Evolutionary conservation across 257 asterid genomes (phyloP).

Genomic region (Solanum etuberosum): DNA sequence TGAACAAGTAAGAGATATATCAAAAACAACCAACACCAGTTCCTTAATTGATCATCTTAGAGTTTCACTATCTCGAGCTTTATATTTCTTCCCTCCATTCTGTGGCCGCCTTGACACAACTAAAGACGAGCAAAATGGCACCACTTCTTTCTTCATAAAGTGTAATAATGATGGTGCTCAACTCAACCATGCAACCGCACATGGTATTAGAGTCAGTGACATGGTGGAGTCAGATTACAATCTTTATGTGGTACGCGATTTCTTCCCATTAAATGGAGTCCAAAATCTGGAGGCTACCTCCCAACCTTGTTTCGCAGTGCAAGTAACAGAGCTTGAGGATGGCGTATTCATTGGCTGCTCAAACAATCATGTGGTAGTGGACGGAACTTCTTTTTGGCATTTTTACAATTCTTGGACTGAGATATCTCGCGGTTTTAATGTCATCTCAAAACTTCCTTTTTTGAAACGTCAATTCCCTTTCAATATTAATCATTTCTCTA

Average conservation of each 20-base stretch:
- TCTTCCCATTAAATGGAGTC: slow-evolving; percentile 19
- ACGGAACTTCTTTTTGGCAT: slow-evolving; percentile 37
- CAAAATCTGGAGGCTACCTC: slow-evolving; percentile 12
- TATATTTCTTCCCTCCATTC: slow-evolving; percentile 28
- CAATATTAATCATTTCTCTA: not conserved
- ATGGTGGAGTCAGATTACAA: slow-evolving; percentile 2
- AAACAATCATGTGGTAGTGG: slow-evolving; percentile 19
- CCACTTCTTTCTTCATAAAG: not conserved
- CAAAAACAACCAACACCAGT: not conserved
- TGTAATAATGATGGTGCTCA: slow-evolving; percentile 6
- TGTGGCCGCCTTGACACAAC: slow-evolving; percentile 15
- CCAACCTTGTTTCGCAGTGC: slow-evolving; percentile 27
- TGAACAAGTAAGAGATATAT: not conserved
- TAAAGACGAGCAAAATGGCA: not conserved
- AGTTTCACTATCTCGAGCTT: slow-evolving; percentile 18
- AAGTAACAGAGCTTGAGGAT: slow-evolving; percentile 30
- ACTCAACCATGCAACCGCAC: slow-evolving; percentile 6
- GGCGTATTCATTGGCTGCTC: slow-evolving; percentile 32
- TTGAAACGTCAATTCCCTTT: slow-evolving; percentile 17
- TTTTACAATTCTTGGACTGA: slow-evolving; percentile 1
- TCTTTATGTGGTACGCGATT: slow-evolving; percentile 11
- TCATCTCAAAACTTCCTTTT: slow-evolving; percentile 10
- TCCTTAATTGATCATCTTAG: slow-evolving; percentile 24
- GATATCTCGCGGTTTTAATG: slow-evolving; percentile 13
- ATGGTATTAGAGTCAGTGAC: slow-evolving; percentile 2